Percentiles rank a stretch among this genome's conserved stretches.
phyloP scores from a whole-genome alignment of 2,329 filamentous ascomycete genomes.

The Capronia americana region DNA sequence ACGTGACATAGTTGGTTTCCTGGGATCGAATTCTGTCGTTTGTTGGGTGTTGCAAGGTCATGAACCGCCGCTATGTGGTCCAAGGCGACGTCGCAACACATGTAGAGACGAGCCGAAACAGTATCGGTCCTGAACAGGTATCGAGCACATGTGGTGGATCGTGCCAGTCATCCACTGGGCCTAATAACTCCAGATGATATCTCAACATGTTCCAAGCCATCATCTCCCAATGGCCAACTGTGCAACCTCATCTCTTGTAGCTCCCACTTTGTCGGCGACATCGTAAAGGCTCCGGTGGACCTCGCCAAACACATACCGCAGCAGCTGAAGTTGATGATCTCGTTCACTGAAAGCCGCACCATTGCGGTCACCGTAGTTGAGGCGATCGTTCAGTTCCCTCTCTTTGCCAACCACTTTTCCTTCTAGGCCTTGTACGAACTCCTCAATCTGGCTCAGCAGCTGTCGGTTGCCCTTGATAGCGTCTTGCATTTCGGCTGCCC shows the following conservation, averaged over 20 bases:
- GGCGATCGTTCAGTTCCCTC: conserved; percentile 60
- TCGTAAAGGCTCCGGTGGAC: conserved; percentile 70
- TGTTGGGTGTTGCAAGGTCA: background rate
- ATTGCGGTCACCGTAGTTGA: conserved; percentile 60
- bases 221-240: conserved; percentile 55
- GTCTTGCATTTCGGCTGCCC: conserved; percentile 66
- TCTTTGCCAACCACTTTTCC: conserved; percentile 49
- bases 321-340: conserved; percentile 53
- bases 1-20: background rate
- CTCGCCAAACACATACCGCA: conserved; percentile 63
- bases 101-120: background rate
- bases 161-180: background rate
- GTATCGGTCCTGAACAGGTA: background rate
- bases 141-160: background rate
- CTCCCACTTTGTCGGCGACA: conserved; percentile 66
- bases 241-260: conserved; percentile 66
- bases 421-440: conserved; percentile 69
- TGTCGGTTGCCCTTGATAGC: conserved; percentile 64
- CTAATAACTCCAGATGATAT: background rate
- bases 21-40: background rate
- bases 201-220: background rate
- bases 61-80: background rate
- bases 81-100: background rate
- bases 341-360: conserved; percentile 48
- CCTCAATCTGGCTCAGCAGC: conserved; percentile 69